Evolutionary conservation across 768 basidiomycete genomes (phyloP).

Genomic region (Boletus patriciae): DNA sequence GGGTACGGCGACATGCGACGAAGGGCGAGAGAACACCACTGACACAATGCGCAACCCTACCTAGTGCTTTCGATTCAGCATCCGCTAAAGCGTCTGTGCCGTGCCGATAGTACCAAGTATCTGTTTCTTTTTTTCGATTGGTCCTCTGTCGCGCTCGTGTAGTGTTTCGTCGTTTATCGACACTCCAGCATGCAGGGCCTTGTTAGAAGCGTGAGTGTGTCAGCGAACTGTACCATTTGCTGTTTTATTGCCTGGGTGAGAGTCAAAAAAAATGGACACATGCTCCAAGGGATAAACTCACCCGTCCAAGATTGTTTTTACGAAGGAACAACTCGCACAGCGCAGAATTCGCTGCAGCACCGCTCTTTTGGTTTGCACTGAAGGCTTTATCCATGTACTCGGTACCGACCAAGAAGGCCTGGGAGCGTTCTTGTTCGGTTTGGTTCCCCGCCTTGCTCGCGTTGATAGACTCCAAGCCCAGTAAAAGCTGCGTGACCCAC

Average conservation of each 20-base stretch:
- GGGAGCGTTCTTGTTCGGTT: constrained; percentile 60
- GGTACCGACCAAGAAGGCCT: constrained; percentile 63
- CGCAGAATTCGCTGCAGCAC: constrained; percentile 81
- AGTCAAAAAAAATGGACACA: neutral
- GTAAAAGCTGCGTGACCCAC: constrained; percentile 76
- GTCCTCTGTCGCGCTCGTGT: constrained; percentile 62
- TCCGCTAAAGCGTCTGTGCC: constrained; percentile 85
- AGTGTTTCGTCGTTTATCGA: constrained; percentile 63
- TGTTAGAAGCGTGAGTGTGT: constrained; percentile 78
- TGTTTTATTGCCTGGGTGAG: constrained; percentile 75
- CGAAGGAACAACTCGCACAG: constrained; percentile 77
- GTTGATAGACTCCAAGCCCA: constrained; percentile 89
- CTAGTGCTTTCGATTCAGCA: constrained; percentile 66
- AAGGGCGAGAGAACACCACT: no score
- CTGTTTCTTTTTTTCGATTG: constrained; percentile 74
- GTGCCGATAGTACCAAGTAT: constrained; percentile 79
- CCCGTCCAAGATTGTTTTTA: constrained; percentile 64
- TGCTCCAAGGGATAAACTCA: constrained; percentile 29
- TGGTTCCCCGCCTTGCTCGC: constrained; percentile 71
- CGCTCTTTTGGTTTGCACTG: constrained; percentile 68
- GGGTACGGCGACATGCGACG: no score
- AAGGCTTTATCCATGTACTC: constrained; percentile 76
- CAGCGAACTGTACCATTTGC: constrained; percentile 90
- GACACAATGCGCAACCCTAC: no score
- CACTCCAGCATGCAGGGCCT: constrained; percentile 76